These are phyloP conservation scores for Monotropa hypopitys DNA, from an alignment of 179 eudicot species.

Conservation along the genomic window DNA sequence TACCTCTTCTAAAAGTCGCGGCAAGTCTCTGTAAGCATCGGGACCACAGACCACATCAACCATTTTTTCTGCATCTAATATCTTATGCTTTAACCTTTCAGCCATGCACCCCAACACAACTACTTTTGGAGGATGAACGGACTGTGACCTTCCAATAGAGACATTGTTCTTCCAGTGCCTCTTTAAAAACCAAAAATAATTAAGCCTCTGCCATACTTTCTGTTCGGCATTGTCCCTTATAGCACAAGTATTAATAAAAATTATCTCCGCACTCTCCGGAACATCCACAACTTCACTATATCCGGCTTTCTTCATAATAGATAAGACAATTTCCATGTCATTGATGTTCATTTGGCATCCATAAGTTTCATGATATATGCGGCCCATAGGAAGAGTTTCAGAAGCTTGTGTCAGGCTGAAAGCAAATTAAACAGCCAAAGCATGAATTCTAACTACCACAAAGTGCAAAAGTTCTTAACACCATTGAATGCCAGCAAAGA, in stretches of 20 bases:
- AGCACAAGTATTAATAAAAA: constrained; percentile 92
- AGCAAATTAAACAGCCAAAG: constrained; percentile 8
- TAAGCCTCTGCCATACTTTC: constrained; percentile 94
- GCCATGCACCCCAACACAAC: constrained; percentile 99
- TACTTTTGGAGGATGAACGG: constrained; percentile 81
- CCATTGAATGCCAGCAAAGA: not conserved
- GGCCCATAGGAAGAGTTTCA: constrained; percentile 51
- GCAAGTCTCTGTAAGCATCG: constrained; percentile 92
- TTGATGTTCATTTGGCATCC: constrained; percentile 98
- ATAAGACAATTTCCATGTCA: constrained; percentile 96
- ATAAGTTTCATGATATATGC: constrained; percentile 95
- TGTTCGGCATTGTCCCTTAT: constrained; percentile 97
- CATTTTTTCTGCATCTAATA: constrained; percentile 96
- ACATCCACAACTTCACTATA: constrained; percentile 53
- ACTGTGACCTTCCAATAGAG: constrained; percentile 62
- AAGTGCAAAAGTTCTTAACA: not conserved
- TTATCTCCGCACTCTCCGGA: constrained; percentile 95
- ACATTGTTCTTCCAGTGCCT: constrained; percentile 92
- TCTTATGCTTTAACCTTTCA: constrained; percentile 94
- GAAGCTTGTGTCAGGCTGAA: constrained; percentile 28
- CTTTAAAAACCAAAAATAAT: constrained; percentile 96
- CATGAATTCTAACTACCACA: constrained; percentile 3
- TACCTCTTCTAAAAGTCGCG: constrained; percentile 80
- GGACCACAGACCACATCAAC: constrained; percentile 99
- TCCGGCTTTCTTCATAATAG: constrained; percentile 91